Evolutionary conservation across 2,329 filamentous ascomycete genomes (phyloP).

Genomic region (Paraconiothyrium brasiliense): DNA sequence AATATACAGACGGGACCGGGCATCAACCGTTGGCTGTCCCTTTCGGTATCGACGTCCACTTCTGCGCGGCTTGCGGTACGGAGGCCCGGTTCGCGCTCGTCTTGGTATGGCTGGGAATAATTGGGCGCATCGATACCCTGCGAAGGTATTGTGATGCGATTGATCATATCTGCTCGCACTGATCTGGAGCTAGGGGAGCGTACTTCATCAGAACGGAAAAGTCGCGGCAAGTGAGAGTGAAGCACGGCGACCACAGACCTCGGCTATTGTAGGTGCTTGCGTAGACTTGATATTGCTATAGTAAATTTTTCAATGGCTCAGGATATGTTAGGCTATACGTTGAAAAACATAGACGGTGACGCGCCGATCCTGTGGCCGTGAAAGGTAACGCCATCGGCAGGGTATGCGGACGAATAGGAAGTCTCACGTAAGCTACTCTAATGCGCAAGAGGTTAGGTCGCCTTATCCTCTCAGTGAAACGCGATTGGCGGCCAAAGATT

Average conservation of each 20-base stretch:
- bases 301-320: background rate
- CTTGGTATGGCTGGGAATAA: background rate
- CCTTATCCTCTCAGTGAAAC: background rate
- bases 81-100: background rate
- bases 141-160: background rate
- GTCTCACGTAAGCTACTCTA: constrained; percentile 4
- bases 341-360: background rate
- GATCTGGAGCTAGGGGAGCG: too few species aligned
- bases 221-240: too few species aligned
- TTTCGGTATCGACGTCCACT: background rate
- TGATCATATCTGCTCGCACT: background rate
- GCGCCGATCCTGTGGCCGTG: background rate
- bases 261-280: too few species aligned
- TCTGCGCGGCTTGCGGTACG: background rate
- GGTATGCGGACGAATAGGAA: background rate
- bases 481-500: too few species aligned
- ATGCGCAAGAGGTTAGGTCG: background rate
- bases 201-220: too few species aligned
- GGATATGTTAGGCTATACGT: background rate
- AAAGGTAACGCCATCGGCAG: background rate
- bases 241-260: too few species aligned
- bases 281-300: too few species aligned
- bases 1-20: background rate
- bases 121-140: background rate
- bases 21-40: background rate